Evolutionary conservation across 2,329 filamentous ascomycete genomes (phyloP).

Genomic region (Fusarium annulatum): DNA sequence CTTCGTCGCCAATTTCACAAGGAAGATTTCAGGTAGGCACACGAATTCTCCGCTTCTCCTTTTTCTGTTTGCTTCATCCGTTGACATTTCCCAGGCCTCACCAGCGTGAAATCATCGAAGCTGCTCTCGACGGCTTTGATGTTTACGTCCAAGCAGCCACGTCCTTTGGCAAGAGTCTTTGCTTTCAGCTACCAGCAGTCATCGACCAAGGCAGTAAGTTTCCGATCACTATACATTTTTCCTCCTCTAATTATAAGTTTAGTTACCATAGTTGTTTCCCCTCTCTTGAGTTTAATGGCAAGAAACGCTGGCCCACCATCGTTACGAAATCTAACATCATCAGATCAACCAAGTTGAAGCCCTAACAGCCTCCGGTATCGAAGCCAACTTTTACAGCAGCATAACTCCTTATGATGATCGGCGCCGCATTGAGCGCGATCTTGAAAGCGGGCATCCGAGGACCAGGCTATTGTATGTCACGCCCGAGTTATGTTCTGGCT

Average conservation of each 20-base stretch:
- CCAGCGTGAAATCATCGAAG: constrained; percentile 88
- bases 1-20: constrained; percentile 80
- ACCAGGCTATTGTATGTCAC: constrained; percentile 92
- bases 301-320: constrained; percentile 30
- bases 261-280: constrained; percentile 93
- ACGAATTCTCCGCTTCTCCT: background rate
- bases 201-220: constrained; percentile 85
- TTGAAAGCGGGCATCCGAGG: constrained; percentile 86
- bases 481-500: constrained; percentile 84
- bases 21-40: constrained; percentile 78
- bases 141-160: constrained; percentile 93
- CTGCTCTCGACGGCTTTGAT: constrained; percentile 85
- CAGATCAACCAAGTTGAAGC: constrained; percentile 93
- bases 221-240: background rate
- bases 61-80: background rate
- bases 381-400: constrained; percentile 88
- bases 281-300: constrained; percentile 89
- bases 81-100: constrained; percentile 68
- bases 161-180: constrained; percentile 92
- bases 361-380: constrained; percentile 77
- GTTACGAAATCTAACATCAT: constrained; percentile 16
- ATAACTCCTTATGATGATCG: constrained; percentile 75
- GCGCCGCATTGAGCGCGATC: constrained; percentile 78
- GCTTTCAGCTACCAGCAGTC: constrained; percentile 91
- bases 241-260: constrained; percentile 31